Evolutionary conservation across 1,284 basidiomycete species (phyloP).

Genomic region (Stygiomarasmius scandens): DNA sequence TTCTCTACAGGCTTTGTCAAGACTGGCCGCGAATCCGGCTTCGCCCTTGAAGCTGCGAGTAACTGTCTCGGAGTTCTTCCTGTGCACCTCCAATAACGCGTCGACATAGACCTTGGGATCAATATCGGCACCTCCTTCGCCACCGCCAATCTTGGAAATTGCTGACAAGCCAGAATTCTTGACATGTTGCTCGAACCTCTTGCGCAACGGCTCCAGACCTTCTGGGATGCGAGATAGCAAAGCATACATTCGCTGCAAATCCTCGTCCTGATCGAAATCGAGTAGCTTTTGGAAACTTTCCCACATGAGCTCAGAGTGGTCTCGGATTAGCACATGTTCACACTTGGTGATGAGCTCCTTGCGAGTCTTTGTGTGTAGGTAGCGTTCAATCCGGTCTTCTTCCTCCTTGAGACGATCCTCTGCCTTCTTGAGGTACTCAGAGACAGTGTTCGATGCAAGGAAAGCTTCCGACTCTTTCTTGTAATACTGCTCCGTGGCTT

Average conservation of each 20-base stretch:
- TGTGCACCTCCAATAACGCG: conserved; percentile 88
- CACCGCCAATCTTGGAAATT: conserved; percentile 81
- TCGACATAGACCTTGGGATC: conserved; percentile 95
- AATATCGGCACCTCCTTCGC: conserved; percentile 66
- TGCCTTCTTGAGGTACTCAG: conserved; percentile 97
- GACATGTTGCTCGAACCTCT: conserved; percentile 94
- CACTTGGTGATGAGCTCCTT: conserved; percentile 89
- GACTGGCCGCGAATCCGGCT: conserved; percentile 91
- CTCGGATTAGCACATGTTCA: conserved; percentile 90
- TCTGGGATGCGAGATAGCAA: conserved; percentile 88
- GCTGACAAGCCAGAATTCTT: conserved; percentile 87
- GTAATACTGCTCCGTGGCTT: conserved; percentile 91
- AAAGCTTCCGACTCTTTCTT: conserved; percentile 89
- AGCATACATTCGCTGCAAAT: conserved; percentile 94
- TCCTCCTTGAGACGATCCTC: conserved; percentile 93
- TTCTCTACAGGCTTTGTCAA: conserved; percentile 96
- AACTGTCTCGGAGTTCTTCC: conserved; percentile 91
- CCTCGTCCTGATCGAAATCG: conserved; percentile 92
- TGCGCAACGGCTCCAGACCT: conserved; percentile 90
- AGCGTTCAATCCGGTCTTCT: conserved; percentile 93
- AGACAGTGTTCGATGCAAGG: conserved; percentile 88
- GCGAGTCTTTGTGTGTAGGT: conserved; percentile 87
- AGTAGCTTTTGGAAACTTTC: conserved; percentile 94
- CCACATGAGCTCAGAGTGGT: conserved; percentile 88
- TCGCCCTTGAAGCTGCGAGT: conserved; percentile 91